Base-by-base conservation (phyloP, 371 early-diverging fungal genomes). In the Apophysomyces variabilis region DNA sequence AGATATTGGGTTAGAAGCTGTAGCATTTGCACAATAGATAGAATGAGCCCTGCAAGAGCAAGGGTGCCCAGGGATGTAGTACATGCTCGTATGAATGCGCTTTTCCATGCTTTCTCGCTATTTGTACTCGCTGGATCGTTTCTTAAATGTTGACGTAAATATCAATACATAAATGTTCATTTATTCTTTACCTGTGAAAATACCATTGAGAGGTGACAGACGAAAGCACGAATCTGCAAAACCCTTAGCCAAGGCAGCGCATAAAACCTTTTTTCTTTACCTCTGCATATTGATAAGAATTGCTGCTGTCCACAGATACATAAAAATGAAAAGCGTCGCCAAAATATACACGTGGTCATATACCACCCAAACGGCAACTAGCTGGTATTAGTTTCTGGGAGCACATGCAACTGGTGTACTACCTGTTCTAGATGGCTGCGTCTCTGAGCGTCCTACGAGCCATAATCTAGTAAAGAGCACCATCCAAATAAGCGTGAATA, bases 171-270 rank as follows among this genome's bases (percentile, higher is more conserved):
- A 37, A n/a, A 16, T 43, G 38, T 43, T 47, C 58, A 60, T 56
- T 47, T 7, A 39, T 13, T 12, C 0, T 26, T 62, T 77, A 75
- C 79, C 84, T 71, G 61, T 87, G 87, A 58, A 89, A 89, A 67
- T 91, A 93, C 93, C 93, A 93, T 70, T 91, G 84, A 4, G 92
- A 89, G 3, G 90, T 89, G 6, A 92, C 87, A 1, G 89, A 86
- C 3, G 91, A 85, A 58, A 93, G 76, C 9, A 84, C 83, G 38
- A 86, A 84, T 68, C 88, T 84, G 60, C 39, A 44, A n/a, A 66
- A 36, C 4, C 13, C 60, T 57, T 14, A 57, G 12, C 1, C 38
- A 16, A 18, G 26, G 7, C 9, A 9, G 3, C 32, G 18, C 9
- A 26, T 26, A 26, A 26, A 21, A 21, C 21, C 36, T 47, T 16